Conservation (phyloP, 768 basidiomycete genomes). For the Russula sp. region DNA sequence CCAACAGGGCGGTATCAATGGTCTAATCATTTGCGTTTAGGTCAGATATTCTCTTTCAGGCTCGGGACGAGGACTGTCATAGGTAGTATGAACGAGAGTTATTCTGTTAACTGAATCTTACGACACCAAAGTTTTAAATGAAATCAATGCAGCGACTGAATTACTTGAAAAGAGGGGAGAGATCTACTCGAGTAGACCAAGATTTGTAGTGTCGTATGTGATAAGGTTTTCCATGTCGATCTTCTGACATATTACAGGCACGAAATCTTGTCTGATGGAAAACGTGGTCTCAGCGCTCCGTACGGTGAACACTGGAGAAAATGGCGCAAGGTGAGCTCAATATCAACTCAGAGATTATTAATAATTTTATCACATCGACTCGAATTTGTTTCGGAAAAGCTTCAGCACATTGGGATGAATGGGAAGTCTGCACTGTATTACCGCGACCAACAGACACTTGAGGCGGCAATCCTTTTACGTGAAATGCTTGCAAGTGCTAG, state of each 20-base stretch:
- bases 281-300: slow-evolving; percentile 18
- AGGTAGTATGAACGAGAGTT: background rate
- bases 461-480: slow-evolving; percentile 18
- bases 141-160: slow-evolving; percentile 9
- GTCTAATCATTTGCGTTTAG: background rate
- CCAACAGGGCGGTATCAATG: no score
- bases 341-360: background rate
- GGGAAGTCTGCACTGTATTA: slow-evolving; percentile 12
- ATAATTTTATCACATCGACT: background rate
- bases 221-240: background rate
- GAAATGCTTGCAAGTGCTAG: slow-evolving; percentile 12
- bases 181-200: slow-evolving; percentile 27
- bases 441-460: slow-evolving; percentile 22
- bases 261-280: slow-evolving; percentile 24
- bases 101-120: background rate
- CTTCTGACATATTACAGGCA: slow-evolving; percentile 5
- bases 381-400: slow-evolving; percentile 1
- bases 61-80: slow-evolving; percentile 12
- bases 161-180: slow-evolving; percentile 27
- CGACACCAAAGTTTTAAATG: slow-evolving; percentile 16
- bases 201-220: slow-evolving; percentile 21
- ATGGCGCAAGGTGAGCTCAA: slow-evolving; percentile 22
- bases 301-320: slow-evolving; percentile 17
- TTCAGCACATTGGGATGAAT: slow-evolving; percentile 24
- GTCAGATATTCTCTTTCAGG: slow-evolving; percentile 24